Evolutionary conservation across 441 rosid species (phyloP).

Genomic region (Adansonia grandidieri): DNA sequence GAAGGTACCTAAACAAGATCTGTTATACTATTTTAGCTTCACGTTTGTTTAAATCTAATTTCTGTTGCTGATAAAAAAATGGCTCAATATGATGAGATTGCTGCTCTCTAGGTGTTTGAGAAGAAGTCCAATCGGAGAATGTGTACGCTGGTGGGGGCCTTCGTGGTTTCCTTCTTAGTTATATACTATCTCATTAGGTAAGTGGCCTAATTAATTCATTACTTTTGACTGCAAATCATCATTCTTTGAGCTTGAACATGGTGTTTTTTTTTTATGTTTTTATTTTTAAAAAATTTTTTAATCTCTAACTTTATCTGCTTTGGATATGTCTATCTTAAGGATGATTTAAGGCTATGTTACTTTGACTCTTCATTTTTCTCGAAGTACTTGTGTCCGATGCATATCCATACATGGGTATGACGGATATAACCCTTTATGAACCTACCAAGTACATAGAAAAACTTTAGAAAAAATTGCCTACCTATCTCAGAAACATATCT

Average conservation of each 20-base stretch:
- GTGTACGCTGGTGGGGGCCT: constrained; percentile 61
- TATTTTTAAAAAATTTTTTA: neutral
- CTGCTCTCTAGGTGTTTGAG: constrained; percentile 72
- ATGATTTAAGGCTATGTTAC: neutral
- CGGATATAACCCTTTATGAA: too few relatives aligned
- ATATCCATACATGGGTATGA: too few relatives aligned
- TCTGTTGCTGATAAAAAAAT: constrained; percentile 15
- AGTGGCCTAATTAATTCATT: constrained; percentile 15
- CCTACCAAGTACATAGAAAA: too few relatives aligned
- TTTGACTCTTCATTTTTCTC: too few relatives aligned
- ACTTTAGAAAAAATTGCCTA: too few relatives aligned
- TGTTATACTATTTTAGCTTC: constrained; percentile 11
- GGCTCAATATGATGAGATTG: constrained; percentile 18
- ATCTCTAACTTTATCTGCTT: neutral
- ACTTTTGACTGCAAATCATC: neutral
- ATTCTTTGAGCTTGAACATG: neutral
- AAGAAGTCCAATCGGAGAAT: constrained; percentile 73
- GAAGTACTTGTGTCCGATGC: too few relatives aligned
- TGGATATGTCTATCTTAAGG: neutral
- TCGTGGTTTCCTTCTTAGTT: constrained; percentile 56
- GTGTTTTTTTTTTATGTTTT: neutral
- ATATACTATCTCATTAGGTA: constrained; percentile 74
- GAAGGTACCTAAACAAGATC: constrained; percentile 48
- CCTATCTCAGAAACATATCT: too few relatives aligned
- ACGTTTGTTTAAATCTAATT: constrained; percentile 10